A percentile compares a stretch with the other conserved stretches of the same genome.
Conservation (phyloP, 306 rosid genomes). For the Rosa rugosa region DNA sequence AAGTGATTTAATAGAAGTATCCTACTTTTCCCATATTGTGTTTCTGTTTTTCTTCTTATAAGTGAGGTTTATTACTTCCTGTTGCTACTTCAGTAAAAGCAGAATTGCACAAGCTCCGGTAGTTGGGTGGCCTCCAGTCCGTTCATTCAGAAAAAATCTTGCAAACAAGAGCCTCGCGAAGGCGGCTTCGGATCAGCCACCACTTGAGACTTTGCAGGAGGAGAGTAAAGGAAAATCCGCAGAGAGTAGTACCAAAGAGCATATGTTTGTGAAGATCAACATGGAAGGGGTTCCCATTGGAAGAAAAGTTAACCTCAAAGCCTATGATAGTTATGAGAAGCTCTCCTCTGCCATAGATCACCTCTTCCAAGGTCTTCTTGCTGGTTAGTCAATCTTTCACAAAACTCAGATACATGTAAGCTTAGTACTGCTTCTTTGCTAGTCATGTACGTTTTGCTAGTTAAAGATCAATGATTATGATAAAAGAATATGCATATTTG, state of each 20-base stretch:
- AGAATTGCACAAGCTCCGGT: conserved; percentile 62
- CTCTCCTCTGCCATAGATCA: conserved; percentile 72
- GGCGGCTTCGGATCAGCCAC: conserved; percentile 28
- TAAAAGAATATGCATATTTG: neutral
- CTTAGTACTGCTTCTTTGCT: neutral
- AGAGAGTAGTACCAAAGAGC: conserved; percentile 18
- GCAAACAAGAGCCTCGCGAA: conserved; percentile 45
- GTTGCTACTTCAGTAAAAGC: conserved; percentile 23
- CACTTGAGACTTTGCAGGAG: conserved; percentile 10
- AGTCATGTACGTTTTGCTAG: neutral
- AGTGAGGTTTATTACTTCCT: neutral
- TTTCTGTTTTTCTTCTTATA: neutral
- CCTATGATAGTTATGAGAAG: conserved; percentile 72
- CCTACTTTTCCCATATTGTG: neutral
- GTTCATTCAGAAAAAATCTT: conserved; percentile 71
- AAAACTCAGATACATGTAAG: neutral
- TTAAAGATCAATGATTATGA: neutral
- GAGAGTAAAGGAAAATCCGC: conserved; percentile 33
- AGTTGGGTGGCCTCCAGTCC: conserved; percentile 95
- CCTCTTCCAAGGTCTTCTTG: conserved; percentile 73
- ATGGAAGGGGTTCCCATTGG: conserved; percentile 94
- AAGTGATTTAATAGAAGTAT: neutral
- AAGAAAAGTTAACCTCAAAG: conserved; percentile 80
- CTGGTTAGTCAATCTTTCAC: conserved; percentile 35
- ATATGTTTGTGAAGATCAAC: conserved; percentile 73